These are phyloP conservation scores for Saccharum spontaneum DNA, from an alignment of 176 grass and related monocot genomes.

Conservation along the genomic window DNA sequence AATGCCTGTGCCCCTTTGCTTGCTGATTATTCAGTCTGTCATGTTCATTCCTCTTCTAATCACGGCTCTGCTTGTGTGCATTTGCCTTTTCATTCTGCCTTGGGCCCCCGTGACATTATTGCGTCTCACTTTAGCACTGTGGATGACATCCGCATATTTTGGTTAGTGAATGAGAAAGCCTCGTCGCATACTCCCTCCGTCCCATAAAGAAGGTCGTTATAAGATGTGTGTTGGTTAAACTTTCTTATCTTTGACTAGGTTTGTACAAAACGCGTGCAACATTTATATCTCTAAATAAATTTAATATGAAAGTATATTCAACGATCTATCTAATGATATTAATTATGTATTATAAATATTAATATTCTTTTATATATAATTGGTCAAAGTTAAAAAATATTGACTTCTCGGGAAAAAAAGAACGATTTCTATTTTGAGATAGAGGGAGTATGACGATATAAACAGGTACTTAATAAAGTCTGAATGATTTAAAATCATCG, in stretches of 20 bases:
- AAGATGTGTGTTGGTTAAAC: no score
- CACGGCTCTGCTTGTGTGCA: background rate
- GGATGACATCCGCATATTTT: background rate
- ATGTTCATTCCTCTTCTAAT: background rate
- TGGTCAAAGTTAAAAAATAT: no score
- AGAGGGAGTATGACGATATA: background rate
- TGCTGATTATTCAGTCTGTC: background rate
- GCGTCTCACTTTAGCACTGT: background rate
- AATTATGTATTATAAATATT: no score
- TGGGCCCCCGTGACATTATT: background rate
- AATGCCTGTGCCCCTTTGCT: background rate
- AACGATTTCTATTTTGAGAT: no score
- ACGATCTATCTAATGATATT: no score
- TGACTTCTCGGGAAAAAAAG: no score
- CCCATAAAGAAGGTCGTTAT: no score
- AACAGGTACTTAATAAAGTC: background rate
- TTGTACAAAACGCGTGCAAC: no score
- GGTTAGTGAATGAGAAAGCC: constrained; percentile 3
- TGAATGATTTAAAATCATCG: background rate
- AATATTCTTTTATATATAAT: no score
- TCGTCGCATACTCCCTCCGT: background rate
- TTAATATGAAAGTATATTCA: no score
- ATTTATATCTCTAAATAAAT: no score
- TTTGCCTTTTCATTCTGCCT: background rate
- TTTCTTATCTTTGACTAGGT: no score